A percentile compares a stretch with the other conserved stretches of the same genome.
These are phyloP conservation scores for Flaveria robusta DNA, from an alignment of 129 eudicot genomes.

Conservation along the genomic window DNA sequence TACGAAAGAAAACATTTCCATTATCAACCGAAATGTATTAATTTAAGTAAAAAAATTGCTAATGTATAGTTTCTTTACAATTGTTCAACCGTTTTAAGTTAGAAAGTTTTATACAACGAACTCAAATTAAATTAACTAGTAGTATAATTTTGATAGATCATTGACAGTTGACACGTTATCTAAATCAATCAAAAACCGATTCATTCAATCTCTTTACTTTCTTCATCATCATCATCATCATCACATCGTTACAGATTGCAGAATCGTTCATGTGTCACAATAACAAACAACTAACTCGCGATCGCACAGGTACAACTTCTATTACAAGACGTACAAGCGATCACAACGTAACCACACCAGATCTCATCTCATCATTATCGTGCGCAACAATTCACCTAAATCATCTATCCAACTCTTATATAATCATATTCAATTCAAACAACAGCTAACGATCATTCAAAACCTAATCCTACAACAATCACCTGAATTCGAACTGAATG, in stretches of 20 bases:
- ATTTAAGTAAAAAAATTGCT: background rate
- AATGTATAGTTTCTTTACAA: background rate
- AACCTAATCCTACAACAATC: background rate
- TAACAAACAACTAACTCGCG: background rate
- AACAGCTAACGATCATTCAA: background rate
- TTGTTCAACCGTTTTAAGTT: background rate
- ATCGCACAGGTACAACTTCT: slow-evolving; percentile 22
- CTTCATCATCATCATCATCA: no score
- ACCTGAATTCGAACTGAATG: slow-evolving; percentile 36
- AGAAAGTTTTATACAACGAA: background rate
- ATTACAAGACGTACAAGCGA: slow-evolving; percentile 2
- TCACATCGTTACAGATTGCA: no score
- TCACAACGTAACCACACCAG: background rate
- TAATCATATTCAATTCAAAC: background rate
- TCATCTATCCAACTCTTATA: slow-evolving; percentile 4
- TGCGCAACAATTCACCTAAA: slow-evolving; percentile 4
- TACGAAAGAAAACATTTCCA: slow-evolving; percentile 26
- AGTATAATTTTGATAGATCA: no score
- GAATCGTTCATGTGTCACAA: background rate
- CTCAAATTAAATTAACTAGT: no score
- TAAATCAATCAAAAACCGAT: no score
- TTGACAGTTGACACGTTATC: no score
- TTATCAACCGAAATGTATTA: background rate
- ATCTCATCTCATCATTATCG: slow-evolving; percentile 4
- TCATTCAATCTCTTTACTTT: no score